phyloP scores from a whole-genome alignment of 768 basidiomycete genomes.

The Coprinopsis cinerea region DNA sequence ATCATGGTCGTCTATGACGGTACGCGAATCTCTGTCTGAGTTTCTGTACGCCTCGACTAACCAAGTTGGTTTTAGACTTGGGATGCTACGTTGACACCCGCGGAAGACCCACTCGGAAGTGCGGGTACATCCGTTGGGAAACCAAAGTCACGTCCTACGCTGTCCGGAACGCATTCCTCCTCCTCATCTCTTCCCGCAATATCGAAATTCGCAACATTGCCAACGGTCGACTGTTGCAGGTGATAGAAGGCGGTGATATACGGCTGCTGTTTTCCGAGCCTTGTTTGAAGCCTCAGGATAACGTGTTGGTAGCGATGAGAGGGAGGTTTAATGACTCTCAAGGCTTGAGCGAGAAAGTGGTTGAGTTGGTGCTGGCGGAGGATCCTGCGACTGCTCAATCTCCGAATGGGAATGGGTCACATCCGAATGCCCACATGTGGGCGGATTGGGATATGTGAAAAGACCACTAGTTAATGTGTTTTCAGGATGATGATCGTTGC shows the following conservation, averaged over 20 bases:
- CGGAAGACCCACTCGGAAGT: conserved; percentile 57
- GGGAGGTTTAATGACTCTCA: conserved; percentile 52
- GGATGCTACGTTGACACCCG: conserved; percentile 74
- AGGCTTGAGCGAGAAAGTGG: conserved; percentile 55
- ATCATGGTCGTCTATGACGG: conserved; percentile 73
- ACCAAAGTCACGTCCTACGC: conserved; percentile 58
- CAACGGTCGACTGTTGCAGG: conserved; percentile 71
- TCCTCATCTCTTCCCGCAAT: conserved; percentile 71
- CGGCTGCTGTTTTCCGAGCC: conserved; percentile 50
- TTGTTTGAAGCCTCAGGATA: conserved; percentile 20
- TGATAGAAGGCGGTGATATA: conserved; percentile 70
- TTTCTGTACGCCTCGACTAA: background rate
- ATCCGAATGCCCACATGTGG: conserved; percentile 38
- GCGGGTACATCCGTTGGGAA: conserved; percentile 75
- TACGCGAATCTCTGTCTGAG: conserved; percentile 26
- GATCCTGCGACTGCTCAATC: conserved; percentile 40
- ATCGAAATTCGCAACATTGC: conserved; percentile 65
- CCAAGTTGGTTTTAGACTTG: conserved; percentile 38
- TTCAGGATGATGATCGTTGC: too few species aligned
- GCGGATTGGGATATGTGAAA: conserved; percentile 69
- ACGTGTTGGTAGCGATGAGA: conserved; percentile 59
- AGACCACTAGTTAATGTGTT: too few species aligned
- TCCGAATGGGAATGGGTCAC: conserved; percentile 18
- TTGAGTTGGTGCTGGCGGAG: conserved; percentile 65
- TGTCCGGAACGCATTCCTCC: conserved; percentile 53